Percentiles rank a stretch among this genome's conserved stretches.
Conservation (phyloP, 2,329 filamentous ascomycete genomes). For the Fusarium verticillioides region DNA sequence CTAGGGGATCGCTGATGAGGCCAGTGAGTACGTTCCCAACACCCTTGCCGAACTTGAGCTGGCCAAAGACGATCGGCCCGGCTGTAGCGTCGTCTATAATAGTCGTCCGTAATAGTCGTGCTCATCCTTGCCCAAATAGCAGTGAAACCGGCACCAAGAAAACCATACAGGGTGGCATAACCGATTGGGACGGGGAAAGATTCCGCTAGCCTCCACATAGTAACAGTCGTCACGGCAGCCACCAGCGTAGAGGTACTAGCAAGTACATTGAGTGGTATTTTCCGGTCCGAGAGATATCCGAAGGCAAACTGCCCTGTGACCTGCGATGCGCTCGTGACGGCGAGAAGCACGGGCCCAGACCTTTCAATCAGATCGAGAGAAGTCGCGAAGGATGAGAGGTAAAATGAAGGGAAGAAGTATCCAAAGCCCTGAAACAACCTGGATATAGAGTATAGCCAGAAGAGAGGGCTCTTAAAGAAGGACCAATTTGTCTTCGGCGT, state of each 20-base stretch:
- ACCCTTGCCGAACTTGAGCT: not conserved
- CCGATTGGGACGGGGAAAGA: not conserved
- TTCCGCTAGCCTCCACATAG: not conserved
- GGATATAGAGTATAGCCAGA: not conserved
- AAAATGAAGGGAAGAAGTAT: not conserved
- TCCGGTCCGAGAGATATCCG: not conserved
- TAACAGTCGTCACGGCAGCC: not conserved
- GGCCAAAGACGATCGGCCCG: not conserved
- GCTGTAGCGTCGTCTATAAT: not conserved
- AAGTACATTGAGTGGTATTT: not conserved
- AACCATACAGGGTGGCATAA: not conserved
- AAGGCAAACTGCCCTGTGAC: not conserved
- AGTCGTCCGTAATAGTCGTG: not conserved
- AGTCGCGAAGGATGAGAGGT: not conserved
- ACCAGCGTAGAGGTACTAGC: not conserved
- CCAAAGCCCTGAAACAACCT: not conserved
- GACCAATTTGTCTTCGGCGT: not conserved
- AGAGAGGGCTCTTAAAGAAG: not conserved
- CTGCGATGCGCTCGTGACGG: not conserved
- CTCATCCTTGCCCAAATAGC: not conserved
- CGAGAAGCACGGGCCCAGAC: not conserved
- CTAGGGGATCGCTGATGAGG: not conserved
- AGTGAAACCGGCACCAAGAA: not conserved
- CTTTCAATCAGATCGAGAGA: not conserved
- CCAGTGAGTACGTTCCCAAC: not conserved